Evolutionary conservation across 1,139 yeast species (phyloP), one percentile per base, ranked within the genome.

Genomic region (Suhomyces anneliseae): DNA sequence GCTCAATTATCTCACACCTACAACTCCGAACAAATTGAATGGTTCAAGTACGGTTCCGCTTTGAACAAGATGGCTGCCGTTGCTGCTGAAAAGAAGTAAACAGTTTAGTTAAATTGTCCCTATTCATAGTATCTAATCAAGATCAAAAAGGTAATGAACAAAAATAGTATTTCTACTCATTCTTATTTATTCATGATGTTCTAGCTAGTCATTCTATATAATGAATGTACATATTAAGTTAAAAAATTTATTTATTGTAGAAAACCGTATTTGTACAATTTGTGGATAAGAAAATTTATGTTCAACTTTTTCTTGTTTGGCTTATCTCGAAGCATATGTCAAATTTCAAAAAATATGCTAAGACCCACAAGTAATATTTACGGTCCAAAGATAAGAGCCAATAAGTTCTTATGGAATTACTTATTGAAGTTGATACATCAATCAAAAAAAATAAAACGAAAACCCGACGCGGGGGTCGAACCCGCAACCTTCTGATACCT

Each of bases 11-110:
- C 95, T 54, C 99, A 93, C 82, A 93, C 99, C 57, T 93, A 88
- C 82, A 93, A 93, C 82, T 57, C 69, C 55, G 97, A 93, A 79
- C 99, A 93, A 82, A 86, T 93, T 69, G 97, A 90, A 71, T 93
- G 99, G 99, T 93, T 93, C 89, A 92, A 88, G 83, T 82, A 87
- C 65, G 99, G 99, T 81, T 90, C 97, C 63, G 99, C 99, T 70
- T 85, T 93, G 78, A 93, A 93, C 88, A 89, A 87, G 82, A 92
- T 93, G 96, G 92, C 95, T 64, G 75, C 85, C 60, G 60, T 48
- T 38, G 53, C 57, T 49, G 51, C 48, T 42, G 50, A 43, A 39
- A 47, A 47, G 41, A 39, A 43, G 37, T 40, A 43, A 43, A 33
- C 36, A 34, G 29, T 26, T 19, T 39, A 12, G 27, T 42, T 33